These are phyloP conservation scores for Fusarium papillatum DNA, from an alignment of 2,329 filamentous ascomycete genomes.

Conservation along the genomic window DNA sequence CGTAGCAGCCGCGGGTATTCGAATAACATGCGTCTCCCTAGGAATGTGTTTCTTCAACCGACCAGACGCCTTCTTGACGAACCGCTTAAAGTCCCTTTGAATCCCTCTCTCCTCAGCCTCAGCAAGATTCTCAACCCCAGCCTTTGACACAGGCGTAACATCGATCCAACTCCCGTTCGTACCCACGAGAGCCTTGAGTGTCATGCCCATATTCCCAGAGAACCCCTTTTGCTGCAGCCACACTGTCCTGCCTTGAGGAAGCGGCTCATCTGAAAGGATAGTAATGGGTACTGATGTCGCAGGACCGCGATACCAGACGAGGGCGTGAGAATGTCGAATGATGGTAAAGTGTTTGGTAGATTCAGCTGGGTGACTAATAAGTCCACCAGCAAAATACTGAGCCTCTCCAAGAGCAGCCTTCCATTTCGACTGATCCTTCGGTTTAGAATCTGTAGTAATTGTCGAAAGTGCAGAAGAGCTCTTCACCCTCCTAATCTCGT, in stretches of 20 bases:
- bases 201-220: constrained; percentile 78
- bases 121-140: constrained; percentile 62
- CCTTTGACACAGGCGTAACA: constrained; percentile 71
- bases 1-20: constrained; percentile 72
- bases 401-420: constrained; percentile 69
- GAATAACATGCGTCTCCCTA: constrained; percentile 74
- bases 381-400: constrained; percentile 74
- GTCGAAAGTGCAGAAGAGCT: constrained; percentile 48
- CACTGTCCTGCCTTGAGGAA: constrained; percentile 70
- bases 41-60: constrained; percentile 62
- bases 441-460: constrained; percentile 17
- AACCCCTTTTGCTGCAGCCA: constrained; percentile 79
- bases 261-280: constrained; percentile 69
- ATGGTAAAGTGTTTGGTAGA: constrained; percentile 77
- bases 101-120: constrained; percentile 73
- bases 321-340: constrained; percentile 73
- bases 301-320: constrained; percentile 77
- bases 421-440: constrained; percentile 52
- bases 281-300: constrained; percentile 75
- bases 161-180: constrained; percentile 74
- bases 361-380: constrained; percentile 73
- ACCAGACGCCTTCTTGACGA: constrained; percentile 67
- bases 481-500: constrained; percentile 48
- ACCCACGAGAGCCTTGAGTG: constrained; percentile 72
- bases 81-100: constrained; percentile 77